phyloP scores from a whole-genome alignment of 73 alveolate species.

The Paramecium bursaria region DNA sequence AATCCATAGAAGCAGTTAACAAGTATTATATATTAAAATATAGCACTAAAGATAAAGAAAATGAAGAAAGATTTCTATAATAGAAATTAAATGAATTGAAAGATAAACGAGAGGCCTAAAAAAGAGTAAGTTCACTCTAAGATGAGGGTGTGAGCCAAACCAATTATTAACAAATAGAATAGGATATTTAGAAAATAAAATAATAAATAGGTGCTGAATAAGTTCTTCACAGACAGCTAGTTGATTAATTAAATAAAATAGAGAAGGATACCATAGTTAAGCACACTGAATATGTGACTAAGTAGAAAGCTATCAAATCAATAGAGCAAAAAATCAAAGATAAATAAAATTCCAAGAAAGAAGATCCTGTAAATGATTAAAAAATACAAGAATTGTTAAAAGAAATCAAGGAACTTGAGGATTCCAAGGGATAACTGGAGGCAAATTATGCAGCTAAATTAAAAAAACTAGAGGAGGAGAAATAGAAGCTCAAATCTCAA shows the following conservation, averaged over 20 bases:
- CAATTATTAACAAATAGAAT: slow-evolving; percentile 3
- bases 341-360: slow-evolving; percentile 1
- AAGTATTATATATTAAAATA: not conserved
- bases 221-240: not conserved
- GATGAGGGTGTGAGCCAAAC: slow-evolving; percentile 28
- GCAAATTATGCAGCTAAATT: not conserved
- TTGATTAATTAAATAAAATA: not conserved
- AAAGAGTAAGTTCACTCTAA: not conserved
- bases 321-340: slow-evolving; percentile 13
- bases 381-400: not conserved
- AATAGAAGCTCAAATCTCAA: slow-evolving; percentile 1
- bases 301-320: not conserved
- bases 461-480: not conserved
- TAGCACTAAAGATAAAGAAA: slow-evolving; percentile 39
- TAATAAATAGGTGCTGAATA: not conserved
- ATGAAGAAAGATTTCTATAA: slow-evolving; percentile 26
- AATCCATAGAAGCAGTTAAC: slow-evolving; percentile 9
- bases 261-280: slow-evolving; percentile 1
- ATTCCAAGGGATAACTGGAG: not conserved
- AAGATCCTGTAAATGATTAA: slow-evolving; percentile 7
- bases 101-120: slow-evolving; percentile 7
- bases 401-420: not conserved
- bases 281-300: slow-evolving; percentile 6
- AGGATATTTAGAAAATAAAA: not conserved
- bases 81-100: not conserved